Base-by-base conservation (phyloP, 805 yeast species). In the Teunomyces kruisii region DNA sequence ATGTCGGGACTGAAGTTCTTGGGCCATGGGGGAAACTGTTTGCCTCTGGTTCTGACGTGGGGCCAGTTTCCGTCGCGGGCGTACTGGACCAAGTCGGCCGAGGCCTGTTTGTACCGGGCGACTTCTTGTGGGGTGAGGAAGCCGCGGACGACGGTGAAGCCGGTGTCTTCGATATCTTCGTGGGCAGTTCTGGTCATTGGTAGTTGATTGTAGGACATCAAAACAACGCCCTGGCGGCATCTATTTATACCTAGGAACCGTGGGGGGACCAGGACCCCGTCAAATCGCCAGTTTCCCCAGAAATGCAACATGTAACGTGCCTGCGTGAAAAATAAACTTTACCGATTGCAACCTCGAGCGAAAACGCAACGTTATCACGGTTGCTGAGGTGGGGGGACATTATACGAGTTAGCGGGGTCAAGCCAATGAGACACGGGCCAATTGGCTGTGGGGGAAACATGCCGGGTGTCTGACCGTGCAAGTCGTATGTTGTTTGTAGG, bases 1-100 rank as follows among this genome's bases (percentile, higher is more conserved):
- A 76, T 76, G 47, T 76, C 80, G 3, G 80, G 79, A 43, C 68
- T 67, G 51, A 67, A 72, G 45, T 73, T 71, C 43, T 61, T 62
- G 13, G 80, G 79, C 81, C 81, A 76, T n/a, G 81, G 81, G 6
- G 81, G 81, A 51, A 76, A 76, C 52, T 76, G 81, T 49, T 76
- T 76, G 6, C 80, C 80, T 38, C 72, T 57, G 3, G 79, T 74
- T 49, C 81, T 64, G 12, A 76, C 78, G 40, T 68, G 62, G 12
- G 72, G 63, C 81, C 80, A 76, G 14, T 70, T 60, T 3, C 81
- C 81, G 3, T 58, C 65, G 36, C 81, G 58, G 13, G 79, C 79
- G 26, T 61, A 51, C 32, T 68, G 59, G 13, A 75, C 70, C 27
- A 74, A 59, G 10, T 52, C 47, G 35, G 69, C 63, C 3, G 79